These are phyloP conservation scores for Aureobasidium sp. DNA, from an alignment of 2,329 filamentous ascomycete genomes.

Conservation along the genomic window DNA sequence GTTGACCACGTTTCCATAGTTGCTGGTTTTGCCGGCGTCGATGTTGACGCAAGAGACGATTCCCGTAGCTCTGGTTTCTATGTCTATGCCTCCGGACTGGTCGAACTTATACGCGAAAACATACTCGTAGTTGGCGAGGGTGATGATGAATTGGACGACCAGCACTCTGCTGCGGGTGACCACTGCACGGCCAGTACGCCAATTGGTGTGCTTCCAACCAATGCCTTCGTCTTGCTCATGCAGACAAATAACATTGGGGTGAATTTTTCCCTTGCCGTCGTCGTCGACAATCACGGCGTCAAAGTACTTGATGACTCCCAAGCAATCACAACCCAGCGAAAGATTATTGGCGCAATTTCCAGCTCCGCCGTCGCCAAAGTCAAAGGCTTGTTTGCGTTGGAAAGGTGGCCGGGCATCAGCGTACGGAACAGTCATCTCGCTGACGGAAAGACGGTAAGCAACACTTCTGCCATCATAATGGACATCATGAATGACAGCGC, in stretches of 20 bases:
- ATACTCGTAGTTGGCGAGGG: conserved; percentile 64
- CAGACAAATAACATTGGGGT: conserved; percentile 55
- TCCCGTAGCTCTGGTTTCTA: conserved; percentile 58
- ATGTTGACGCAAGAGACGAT: conserved; percentile 57
- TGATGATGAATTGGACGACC: conserved; percentile 60
- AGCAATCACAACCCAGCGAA: conserved; percentile 58
- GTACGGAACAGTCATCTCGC: conserved; percentile 51
- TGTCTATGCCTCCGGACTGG: conserved; percentile 51
- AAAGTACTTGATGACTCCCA: conserved; percentile 50
- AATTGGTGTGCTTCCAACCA: conserved; percentile 64
- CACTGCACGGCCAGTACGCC: conserved; percentile 53
- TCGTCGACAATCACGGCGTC: conserved; percentile 46
- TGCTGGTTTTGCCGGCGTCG: conserved; percentile 44
- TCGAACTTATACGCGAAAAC: conserved; percentile 58
- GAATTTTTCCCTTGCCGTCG: conserved; percentile 45
- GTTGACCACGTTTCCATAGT: conserved; percentile 48
- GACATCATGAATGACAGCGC: conserved; percentile 61
- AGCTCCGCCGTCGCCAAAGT: conserved; percentile 60
- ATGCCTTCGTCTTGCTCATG: conserved; percentile 65
- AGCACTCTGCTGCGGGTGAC: conserved; percentile 55
- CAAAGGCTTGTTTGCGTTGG: conserved; percentile 61
- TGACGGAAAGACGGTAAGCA: conserved; percentile 58
- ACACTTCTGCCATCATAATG: conserved; percentile 58
- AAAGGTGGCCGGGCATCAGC: conserved; percentile 49
- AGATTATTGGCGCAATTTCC: conserved; percentile 61